Evolutionary conservation across 1,284 basidiomycete species (phyloP), one percentile per base, ranked within the genome.

Genomic region (Ceratobasidium sp.): DNA sequence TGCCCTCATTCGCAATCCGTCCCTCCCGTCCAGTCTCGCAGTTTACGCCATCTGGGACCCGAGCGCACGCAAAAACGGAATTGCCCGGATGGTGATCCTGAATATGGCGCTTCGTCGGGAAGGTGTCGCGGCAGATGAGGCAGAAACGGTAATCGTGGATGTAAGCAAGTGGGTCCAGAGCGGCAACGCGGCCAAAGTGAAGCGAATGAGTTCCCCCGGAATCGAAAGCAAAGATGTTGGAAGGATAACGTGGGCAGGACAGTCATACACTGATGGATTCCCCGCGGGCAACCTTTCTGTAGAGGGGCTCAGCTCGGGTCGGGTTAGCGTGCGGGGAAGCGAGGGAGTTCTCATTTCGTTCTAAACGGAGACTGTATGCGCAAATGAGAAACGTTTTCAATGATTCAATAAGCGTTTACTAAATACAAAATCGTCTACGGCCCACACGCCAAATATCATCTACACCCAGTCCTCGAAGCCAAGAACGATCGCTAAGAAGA

Each of bases 391-490:
- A 53, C 16, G 21, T 59, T 70, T 50, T 43, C 23, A 48, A 32
- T 45, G 21, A 45, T 70, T 70, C 67, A 70, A 59, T 59, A 70
- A 58, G 55, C 18, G 36, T 69, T 45, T 70, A 59, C 67, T 70
- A 70, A 59, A 59, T 70, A 70, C 67, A 70, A 58, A 59, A 16
- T n/a, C 8, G 9, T 59, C 21, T 48, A 48, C 60, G 48, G 30
- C 34, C 39, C 28, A 59, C 36, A 55, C 28, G 34, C 43, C 32
- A 26, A 58, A 59, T 34, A 8, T n/a, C 26, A 30, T 32, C 36
- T 64, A 71, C 34, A 32, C 53, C 89, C 89, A 90, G 79, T 91
- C 82, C 12, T 89, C 88, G 77, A 91, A 91, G 4, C 89, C 89
- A 61, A 91, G 85, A 58, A 89, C 86, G 71, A 89, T 81, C 53